A percentile compares a stretch with the other conserved stretches of the same genome.
Evolutionary conservation across 2,329 filamentous ascomycete species (phyloP).

Genomic region (Dactylellina cionopaga): DNA sequence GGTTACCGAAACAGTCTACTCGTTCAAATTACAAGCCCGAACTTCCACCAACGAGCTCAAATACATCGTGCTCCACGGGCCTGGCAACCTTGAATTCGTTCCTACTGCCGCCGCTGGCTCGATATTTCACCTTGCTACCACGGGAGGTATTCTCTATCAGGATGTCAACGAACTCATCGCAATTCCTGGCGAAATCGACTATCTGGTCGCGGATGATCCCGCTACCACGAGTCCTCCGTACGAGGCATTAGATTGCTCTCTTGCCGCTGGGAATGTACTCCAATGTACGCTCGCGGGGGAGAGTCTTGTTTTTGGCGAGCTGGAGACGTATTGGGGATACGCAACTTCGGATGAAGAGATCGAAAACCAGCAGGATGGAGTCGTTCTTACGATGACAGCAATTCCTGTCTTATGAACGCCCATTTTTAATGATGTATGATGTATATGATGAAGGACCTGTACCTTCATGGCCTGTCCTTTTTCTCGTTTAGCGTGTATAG

Average conservation of each 20-base stretch:
- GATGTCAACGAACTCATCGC: not conserved
- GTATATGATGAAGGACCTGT: not conserved
- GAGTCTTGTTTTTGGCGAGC: not conserved
- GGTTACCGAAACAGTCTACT: not conserved
- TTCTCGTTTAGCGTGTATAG: too few species aligned
- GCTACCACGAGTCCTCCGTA: not conserved
- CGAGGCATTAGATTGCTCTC: not conserved
- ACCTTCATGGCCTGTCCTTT: too few species aligned
- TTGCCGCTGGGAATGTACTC: not conserved
- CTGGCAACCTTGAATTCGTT: not conserved
- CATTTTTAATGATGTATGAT: not conserved
- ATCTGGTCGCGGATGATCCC: not conserved
- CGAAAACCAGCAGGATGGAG: not conserved
- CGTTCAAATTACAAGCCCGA: not conserved
- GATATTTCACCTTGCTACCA: not conserved
- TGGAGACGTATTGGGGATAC: too few species aligned
- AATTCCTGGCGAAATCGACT: not conserved
- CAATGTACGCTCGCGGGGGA: not conserved
- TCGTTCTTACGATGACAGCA: not conserved
- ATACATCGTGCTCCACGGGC: not conserved
- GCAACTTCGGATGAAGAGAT: too few species aligned
- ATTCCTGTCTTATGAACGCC: not conserved
- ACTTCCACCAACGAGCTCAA: not conserved
- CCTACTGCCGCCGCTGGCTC: not conserved
- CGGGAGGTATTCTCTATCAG: not conserved